phyloP scores from a whole-genome alignment of 208 protist genomes.

The Leishmania tarentolae region DNA sequence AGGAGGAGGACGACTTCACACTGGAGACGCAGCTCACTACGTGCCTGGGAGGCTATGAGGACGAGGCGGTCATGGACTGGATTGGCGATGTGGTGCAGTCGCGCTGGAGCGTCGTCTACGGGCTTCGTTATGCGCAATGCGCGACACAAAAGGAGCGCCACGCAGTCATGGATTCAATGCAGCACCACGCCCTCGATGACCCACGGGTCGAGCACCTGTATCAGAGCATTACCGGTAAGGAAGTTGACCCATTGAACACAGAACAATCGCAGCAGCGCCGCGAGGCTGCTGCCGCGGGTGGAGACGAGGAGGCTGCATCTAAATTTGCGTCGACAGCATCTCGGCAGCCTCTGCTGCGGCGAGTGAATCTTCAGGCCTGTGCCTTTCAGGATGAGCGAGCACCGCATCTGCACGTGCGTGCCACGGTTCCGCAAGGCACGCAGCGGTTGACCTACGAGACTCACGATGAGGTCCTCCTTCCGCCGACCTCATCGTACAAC shows the following conservation, averaged over 20 bases:
- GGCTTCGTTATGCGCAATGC: slow-evolving; percentile 64
- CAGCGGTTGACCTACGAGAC: slow-evolving; percentile 77
- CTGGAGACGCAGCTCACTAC: slow-evolving; percentile 89
- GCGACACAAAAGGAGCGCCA: slow-evolving; percentile 68
- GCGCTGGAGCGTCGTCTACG: slow-evolving; percentile 87
- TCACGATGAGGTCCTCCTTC: slow-evolving; percentile 84
- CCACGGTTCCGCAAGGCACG: slow-evolving; percentile 75
- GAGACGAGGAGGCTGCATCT: slow-evolving; percentile 15
- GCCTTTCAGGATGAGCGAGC: slow-evolving; percentile 83
- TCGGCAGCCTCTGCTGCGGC: slow-evolving; percentile 55
- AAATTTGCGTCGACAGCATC: slow-evolving; percentile 12
- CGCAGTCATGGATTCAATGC: slow-evolving; percentile 78
- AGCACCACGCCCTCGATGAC: slow-evolving; percentile 62
- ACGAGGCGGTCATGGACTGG: slow-evolving; percentile 81
- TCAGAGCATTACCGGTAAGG: slow-evolving; percentile 81
- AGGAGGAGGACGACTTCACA: slow-evolving; percentile 59
- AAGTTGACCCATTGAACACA: slow-evolving; percentile 45
- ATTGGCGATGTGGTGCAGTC: slow-evolving; percentile 67
- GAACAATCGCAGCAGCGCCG: slow-evolving; percentile 9
- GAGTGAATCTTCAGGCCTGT: slow-evolving; percentile 74
- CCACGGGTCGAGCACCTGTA: slow-evolving; percentile 75
- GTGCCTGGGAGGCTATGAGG: slow-evolving; percentile 84
- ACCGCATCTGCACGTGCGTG: slow-evolving; percentile 69
- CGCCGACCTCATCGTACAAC: slow-evolving; percentile 62
- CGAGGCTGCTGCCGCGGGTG: background rate